Conservation (phyloP, 208 protist species). For the Trypanosoma mega region DNA sequence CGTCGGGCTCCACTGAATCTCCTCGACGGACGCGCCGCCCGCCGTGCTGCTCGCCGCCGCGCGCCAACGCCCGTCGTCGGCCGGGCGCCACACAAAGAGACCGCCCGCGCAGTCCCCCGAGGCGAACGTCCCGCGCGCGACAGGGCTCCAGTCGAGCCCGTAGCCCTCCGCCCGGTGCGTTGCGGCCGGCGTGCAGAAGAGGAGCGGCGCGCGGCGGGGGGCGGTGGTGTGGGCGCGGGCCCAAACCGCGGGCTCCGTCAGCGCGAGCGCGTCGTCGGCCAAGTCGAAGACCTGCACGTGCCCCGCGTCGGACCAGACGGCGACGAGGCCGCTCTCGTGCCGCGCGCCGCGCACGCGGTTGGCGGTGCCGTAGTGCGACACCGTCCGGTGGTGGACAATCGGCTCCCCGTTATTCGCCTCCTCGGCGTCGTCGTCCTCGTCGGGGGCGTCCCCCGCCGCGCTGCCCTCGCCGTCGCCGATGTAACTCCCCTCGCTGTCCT, state of each 20-base stretch:
- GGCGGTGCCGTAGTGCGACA: conserved; percentile 85
- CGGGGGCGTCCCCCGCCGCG: conserved; percentile 62
- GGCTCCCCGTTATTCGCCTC: conserved; percentile 89
- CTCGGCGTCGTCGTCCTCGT: conserved; percentile 75
- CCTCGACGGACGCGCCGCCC: conserved; percentile 88
- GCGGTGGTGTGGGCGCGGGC: conserved; percentile 36
- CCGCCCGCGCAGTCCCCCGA: conserved; percentile 93
- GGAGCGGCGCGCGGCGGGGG: conserved; percentile 26
- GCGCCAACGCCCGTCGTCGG: conserved; percentile 76
- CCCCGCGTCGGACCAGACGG: conserved; percentile 95
- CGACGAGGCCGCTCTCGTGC: conserved; percentile 85
- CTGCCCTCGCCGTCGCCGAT: conserved; percentile 79
- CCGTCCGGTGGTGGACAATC: conserved; percentile 76
- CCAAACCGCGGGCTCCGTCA: conserved; percentile 87
- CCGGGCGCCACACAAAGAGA: conserved; percentile 88
- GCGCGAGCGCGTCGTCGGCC: conserved; percentile 53
- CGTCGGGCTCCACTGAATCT: conserved; percentile 96
- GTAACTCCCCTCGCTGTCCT: conserved; percentile 84
- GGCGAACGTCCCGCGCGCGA: conserved; percentile 64
- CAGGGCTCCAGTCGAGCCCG: conserved; percentile 95
- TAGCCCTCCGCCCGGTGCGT: conserved; percentile 95
- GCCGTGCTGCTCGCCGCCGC: conserved; percentile 63
- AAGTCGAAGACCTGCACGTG: conserved; percentile 94
- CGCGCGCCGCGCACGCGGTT: conserved; percentile 92
- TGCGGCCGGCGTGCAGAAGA: conserved; percentile 76